Base-by-base conservation (phyloP, 2,329 filamentous ascomycete genomes). In the Aspergillus vadensis region DNA sequence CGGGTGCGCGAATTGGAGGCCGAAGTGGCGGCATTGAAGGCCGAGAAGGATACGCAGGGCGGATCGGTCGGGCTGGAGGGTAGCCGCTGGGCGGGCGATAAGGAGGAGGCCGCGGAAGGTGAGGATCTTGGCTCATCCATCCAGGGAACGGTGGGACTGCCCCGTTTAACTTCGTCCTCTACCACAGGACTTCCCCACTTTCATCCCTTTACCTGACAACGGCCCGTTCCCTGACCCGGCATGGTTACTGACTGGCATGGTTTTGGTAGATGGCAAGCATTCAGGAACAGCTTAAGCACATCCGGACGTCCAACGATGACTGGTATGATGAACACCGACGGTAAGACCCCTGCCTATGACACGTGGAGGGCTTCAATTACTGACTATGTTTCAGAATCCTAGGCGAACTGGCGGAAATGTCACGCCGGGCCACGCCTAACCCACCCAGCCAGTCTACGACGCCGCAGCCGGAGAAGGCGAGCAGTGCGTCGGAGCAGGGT, bases 101-200 rank as follows among this genome's bases (percentile, higher is more conserved):
- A 61, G 72, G 71, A 71, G 69, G 69, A 71, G 68, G 67, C 73
- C 70, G 69, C 67, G 73, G 76, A 79, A 79, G 76, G 76, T 77
- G 78, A 79, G 77, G 76, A 77, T 71, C 76, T 78, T 72, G 77
- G 77, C 71, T 75, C 76, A 76, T 77, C 76, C 68, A 79, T 79
- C 70, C 74, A 78, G 74, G 77, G 78, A 78, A 80, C 76, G 77
- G 77, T 79, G 77, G 77, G 77, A 73, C 64, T 70, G 70, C 76
- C 77, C 74, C 74, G 71, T 76, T 74, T 75, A 63, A 36, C 32
- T 36, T 36, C 12, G 32, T 36, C 32, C 32, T 14, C 32, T 14
- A 36, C 32, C 12, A 36, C 32, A 36, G 32, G 32, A 36, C 69
- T 74, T 60, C 70, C 69, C 60, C 58, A 65, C 65, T 73, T 70